Conservation (phyloP, 2,329 filamentous ascomycete genomes). For the Hansfordia pulvinata region DNA sequence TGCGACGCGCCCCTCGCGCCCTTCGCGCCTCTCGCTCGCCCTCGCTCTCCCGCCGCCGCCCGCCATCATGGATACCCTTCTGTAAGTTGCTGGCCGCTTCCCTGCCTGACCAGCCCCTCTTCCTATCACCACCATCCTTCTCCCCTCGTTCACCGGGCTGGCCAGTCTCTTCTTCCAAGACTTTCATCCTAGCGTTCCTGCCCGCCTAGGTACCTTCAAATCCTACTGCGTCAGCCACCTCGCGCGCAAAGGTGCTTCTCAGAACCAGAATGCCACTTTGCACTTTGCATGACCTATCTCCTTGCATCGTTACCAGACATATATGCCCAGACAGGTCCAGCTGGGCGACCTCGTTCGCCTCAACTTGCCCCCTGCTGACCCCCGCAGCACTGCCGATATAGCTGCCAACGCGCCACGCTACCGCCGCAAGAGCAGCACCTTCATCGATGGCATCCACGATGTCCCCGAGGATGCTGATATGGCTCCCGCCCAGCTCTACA, state of each 20-base stretch:
- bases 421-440: constrained; percentile 85
- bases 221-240: no score
- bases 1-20: no score
- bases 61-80: constrained; percentile 42
- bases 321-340: constrained; percentile 8
- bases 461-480: constrained; percentile 67
- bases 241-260: no score
- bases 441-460: constrained; percentile 95
- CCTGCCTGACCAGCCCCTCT: not conserved
- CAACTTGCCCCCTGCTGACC: constrained; percentile 14
- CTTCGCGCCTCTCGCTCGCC: constrained; percentile 1
- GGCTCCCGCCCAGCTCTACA: constrained; percentile 94
- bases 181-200: no score
- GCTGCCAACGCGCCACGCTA: constrained; percentile 84
- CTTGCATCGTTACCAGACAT: no score
- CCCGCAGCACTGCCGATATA: constrained; percentile 69
- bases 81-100: constrained; percentile 30
- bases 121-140: no score
- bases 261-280: no score
- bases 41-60: constrained; percentile 1
- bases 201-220: no score
- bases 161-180: no score
- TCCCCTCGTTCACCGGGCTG: no score
- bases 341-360: constrained; percentile 7
- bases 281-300: no score